These are phyloP conservation scores for Seminavis robusta DNA, from an alignment of 108 stramenopile species.

Conservation along the genomic window DNA sequence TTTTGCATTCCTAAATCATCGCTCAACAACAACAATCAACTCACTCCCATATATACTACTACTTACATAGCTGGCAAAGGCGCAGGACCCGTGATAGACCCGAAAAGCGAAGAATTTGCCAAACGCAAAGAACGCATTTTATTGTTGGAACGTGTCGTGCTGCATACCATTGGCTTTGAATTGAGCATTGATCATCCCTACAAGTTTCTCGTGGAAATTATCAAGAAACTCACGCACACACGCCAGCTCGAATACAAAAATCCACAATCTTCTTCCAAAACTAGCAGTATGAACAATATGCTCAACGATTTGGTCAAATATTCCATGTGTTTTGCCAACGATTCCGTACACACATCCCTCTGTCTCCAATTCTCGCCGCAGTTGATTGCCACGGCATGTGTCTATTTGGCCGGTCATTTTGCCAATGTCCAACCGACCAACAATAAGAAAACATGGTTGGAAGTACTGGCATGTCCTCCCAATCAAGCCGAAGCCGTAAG, in stretches of 20 bases:
- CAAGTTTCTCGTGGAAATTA: conserved; percentile 72
- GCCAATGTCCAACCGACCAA: conserved; percentile 39
- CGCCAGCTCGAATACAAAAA: conserved; percentile 51
- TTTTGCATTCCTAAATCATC: too few relatives aligned
- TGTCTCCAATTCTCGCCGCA: conserved; percentile 70
- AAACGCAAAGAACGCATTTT: conserved; percentile 81
- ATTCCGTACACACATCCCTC: conserved; percentile 77
- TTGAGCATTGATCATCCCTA: conserved; percentile 82
- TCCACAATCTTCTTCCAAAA: background rate
- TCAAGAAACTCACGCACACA: conserved; percentile 45
- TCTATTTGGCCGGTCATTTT: conserved; percentile 68
- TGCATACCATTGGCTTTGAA: conserved; percentile 89
- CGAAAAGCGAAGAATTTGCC: conserved; percentile 69
- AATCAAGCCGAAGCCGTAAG: conserved; percentile 31
- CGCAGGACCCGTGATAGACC: too few relatives aligned
- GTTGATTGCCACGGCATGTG: conserved; percentile 65
- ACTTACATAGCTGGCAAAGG: too few relatives aligned
- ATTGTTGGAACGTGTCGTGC: conserved; percentile 79
- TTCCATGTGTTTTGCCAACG: conserved; percentile 85
- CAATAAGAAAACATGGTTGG: conserved; percentile 44
- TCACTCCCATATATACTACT: too few relatives aligned
- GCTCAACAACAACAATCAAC: too few relatives aligned
- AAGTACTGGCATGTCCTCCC: conserved; percentile 36
- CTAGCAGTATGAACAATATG: conserved; percentile 38
- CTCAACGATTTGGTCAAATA: conserved; percentile 69